A percentile compares a stretch with the other conserved stretches of the same genome.
Evolutionary conservation across 169 alveolate genomes (phyloP).

Genomic region (Plasmodium adleri): DNA sequence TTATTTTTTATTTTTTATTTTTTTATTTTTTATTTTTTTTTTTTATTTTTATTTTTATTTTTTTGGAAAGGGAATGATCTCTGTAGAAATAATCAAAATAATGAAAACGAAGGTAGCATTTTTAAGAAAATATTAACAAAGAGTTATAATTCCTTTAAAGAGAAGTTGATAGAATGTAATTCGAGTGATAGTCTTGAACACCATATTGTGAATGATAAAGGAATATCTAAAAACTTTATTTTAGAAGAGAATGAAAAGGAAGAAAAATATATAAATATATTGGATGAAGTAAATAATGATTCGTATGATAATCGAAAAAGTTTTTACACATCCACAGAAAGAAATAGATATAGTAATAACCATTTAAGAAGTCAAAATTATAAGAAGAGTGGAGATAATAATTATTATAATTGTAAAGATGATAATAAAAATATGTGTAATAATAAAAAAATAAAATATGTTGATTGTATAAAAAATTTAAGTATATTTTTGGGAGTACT

Average conservation of each 20-base stretch:
- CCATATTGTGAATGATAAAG: not conserved
- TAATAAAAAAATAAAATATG: conserved; percentile 46
- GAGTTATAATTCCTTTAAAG: conserved; percentile 62
- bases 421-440: conserved; percentile 1
- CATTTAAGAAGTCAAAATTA: not conserved
- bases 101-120: conserved; percentile 8
- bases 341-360: not conserved
- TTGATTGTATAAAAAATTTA: conserved; percentile 45
- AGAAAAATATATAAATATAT: not conserved
- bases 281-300: not conserved
- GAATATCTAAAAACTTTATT: not conserved
- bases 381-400: not conserved
- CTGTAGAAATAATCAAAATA: not conserved
- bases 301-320: not conserved
- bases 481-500: conserved; percentile 44
- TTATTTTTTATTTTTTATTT: too few species aligned
- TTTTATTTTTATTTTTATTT: too few species aligned
- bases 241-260: not conserved
- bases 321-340: not conserved
- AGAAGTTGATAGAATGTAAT: conserved; percentile 17
- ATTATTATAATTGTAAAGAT: not conserved
- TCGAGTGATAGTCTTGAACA: too few species aligned
- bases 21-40: too few species aligned
- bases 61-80: too few species aligned
- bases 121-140: conserved; percentile 55